A percentile compares a stretch with the other conserved stretches of the same genome.
Evolutionary conservation across 305 asterid species (phyloP).

Genomic region (Caryopteris hybrid): DNA sequence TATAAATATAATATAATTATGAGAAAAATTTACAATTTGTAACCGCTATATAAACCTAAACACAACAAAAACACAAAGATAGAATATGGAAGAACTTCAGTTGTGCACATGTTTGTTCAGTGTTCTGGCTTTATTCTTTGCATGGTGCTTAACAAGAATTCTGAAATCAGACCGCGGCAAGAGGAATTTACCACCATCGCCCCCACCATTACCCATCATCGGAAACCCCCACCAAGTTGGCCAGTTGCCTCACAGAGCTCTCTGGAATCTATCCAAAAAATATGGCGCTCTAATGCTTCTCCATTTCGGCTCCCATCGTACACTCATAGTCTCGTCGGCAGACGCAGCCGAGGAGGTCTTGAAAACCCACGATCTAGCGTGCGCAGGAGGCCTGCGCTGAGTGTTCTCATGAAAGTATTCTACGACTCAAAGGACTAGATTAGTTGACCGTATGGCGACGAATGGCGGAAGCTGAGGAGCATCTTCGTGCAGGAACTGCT

Average conservation of each 20-base stretch:
- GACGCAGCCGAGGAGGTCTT: not conserved
- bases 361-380: not conserved
- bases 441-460: not conserved
- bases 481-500: not conserved
- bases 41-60: too few species aligned
- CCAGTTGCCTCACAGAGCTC: slow-evolving; percentile 21
- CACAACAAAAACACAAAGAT: too few species aligned
- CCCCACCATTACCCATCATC: slow-evolving; percentile 42
- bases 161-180: not conserved
- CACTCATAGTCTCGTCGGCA: not conserved
- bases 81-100: not conserved
- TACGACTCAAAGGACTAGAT: not conserved
- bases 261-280: slow-evolving; percentile 26
- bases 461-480: not conserved
- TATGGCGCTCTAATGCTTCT: slow-evolving; percentile 37
- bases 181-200: slow-evolving; percentile 8
- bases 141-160: not conserved
- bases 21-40: too few species aligned
- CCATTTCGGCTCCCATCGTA: not conserved
- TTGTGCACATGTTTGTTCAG: not conserved
- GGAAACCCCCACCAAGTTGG: slow-evolving; percentile 43
- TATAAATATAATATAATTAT: too few species aligned
- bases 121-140: not conserved
- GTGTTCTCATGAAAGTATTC: not conserved
- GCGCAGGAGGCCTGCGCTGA: not conserved